Evolutionary conservation across 2,329 filamentous ascomycete genomes (phyloP), one percentile per base, ranked within the genome.

Genomic region (Colletotrichum karsti): DNA sequence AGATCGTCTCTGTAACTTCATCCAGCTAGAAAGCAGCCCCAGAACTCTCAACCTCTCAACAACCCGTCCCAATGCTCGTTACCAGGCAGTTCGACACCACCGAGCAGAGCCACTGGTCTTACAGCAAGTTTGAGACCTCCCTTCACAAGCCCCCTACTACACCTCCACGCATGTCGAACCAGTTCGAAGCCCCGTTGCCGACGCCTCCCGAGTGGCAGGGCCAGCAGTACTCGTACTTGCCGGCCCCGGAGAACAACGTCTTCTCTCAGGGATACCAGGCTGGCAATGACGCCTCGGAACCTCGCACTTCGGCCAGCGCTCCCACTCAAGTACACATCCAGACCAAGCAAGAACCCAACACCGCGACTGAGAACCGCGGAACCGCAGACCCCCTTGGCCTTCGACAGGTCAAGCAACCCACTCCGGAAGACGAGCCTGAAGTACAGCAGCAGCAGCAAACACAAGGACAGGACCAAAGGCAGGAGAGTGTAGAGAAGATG

Each of bases 251-350:
- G 63, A 81, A 75, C 73, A 80, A 75, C 67, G 77, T 83, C 61
- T 86, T 85, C 71, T 75, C 81, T 50, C 82, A 82, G 67, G 63
- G 82, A 13, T 85, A 83, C 72, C 80, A 81, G 59, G 80, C 84
- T 75, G 79, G 79, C 37, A 74, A 75, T 64, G 78, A 78, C 71
- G 78, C 76, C 71, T 73, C 77, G 67, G 79, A 79, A 73, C 79
- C 79, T 55, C 79, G 80, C 46, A 78, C 78, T 37, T 75, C 77
- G 66, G 77, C 76, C 65, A 76, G 75, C 53, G 75, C 78, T 37
- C 77, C 74, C 54, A 78, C 77, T 74, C 82, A 86, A 30, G 84
- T 94, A 51, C 89, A 89, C 30, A 83, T 94, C 71, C 92, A 92
- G 68, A 88, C 91, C 7, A 88, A 91, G 73, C 85, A 91, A 87